These are phyloP conservation scores for Ceratocystiopsis minuta DNA, from an alignment of 2,329 filamentous ascomycete genomes.

Conservation along the genomic window DNA sequence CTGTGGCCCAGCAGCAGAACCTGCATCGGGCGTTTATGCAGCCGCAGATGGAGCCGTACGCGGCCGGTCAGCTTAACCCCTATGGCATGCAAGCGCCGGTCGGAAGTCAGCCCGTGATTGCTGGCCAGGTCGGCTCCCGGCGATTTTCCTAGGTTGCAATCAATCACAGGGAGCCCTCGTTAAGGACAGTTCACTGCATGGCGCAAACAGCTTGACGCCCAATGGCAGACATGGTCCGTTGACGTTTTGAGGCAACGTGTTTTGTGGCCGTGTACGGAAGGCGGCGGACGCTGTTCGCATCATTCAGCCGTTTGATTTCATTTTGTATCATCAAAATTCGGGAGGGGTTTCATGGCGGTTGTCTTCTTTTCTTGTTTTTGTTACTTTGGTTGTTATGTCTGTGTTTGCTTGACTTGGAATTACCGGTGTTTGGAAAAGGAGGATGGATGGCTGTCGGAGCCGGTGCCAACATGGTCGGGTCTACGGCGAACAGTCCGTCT, in stretches of 20 bases:
- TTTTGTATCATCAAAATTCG: no score
- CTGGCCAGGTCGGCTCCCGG: conserved; percentile 33
- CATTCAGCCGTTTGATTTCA: no score
- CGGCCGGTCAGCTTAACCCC: conserved; percentile 37
- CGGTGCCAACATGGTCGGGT: no score
- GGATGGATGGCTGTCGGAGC: no score
- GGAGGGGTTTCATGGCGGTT: not conserved
- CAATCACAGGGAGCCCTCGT: no score
- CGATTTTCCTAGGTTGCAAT: conserved; percentile 29
- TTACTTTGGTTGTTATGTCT: not conserved
- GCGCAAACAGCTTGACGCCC: no score
- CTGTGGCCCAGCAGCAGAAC: conserved; percentile 75
- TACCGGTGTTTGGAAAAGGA: no score
- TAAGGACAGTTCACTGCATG: no score
- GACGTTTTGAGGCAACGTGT: no score
- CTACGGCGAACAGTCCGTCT: no score
- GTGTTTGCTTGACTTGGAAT: not conserved
- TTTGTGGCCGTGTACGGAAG: no score
- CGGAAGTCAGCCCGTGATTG: conserved; percentile 33
- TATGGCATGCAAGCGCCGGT: conserved; percentile 39
- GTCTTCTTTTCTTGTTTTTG: not conserved
- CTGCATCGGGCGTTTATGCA: conserved; percentile 41
- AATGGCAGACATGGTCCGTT: no score
- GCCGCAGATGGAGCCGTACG: conserved; percentile 30
- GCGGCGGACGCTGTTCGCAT: not conserved